Evolutionary conservation across 2,329 filamentous ascomycete species (phyloP).

Genomic region (Aspergillus sp.): DNA sequence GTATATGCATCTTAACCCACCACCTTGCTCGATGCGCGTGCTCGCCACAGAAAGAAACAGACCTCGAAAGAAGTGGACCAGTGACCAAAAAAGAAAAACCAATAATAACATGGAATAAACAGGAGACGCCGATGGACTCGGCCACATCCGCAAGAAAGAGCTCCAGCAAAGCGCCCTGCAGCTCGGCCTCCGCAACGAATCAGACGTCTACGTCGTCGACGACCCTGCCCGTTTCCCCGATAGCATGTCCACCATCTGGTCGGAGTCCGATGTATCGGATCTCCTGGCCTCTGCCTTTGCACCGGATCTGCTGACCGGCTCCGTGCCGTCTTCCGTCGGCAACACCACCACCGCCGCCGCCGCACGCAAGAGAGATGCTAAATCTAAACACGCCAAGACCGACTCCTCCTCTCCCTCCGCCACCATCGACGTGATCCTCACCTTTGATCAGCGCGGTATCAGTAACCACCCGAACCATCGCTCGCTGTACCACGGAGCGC

Average conservation of each 20-base stretch:
- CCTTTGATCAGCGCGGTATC: conserved; percentile 81
- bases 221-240: conserved; percentile 77
- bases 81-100: too few species aligned
- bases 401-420: conserved; percentile 45
- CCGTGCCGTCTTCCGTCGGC: neutral
- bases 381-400: conserved; percentile 25
- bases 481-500: conserved; percentile 79
- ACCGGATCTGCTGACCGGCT: conserved; percentile 54
- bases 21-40: neutral
- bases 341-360: conserved; percentile 43
- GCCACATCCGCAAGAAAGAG: conserved; percentile 78
- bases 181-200: conserved; percentile 70
- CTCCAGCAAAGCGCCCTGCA: conserved; percentile 74
- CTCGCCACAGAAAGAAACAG: too few species aligned
- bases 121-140: conserved; percentile 85
- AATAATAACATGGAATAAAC: neutral
- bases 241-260: conserved; percentile 81
- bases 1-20: conserved; percentile 11
- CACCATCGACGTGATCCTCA: conserved; percentile 78
- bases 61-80: too few species aligned
- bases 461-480: conserved; percentile 93
- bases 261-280: conserved; percentile 65
- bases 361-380: conserved; percentile 16
- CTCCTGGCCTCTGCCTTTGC: conserved; percentile 74
- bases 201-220: conserved; percentile 85